These are phyloP conservation scores for Eucalyptus cloeziana DNA, from an alignment of 345 rosid genomes.

Conservation along the genomic window DNA sequence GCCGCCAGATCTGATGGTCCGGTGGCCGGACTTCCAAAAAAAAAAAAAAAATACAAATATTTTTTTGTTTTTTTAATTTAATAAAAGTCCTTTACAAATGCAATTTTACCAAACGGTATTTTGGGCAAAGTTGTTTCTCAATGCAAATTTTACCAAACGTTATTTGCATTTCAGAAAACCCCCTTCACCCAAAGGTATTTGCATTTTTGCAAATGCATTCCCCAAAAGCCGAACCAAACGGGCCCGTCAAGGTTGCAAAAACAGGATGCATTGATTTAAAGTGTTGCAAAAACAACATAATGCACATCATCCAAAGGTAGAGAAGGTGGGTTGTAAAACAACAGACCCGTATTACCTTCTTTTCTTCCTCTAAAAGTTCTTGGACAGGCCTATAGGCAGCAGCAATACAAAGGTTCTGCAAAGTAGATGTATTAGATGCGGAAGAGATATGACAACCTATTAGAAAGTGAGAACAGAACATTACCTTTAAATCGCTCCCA, in stretches of 20 bases:
- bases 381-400: slow-evolving; percentile 98
- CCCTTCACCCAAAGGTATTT: too few relatives aligned
- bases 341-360: slow-evolving; percentile 23
- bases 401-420: slow-evolving; percentile 90
- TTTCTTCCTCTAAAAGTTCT: slow-evolving; percentile 79
- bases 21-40: too few relatives aligned
- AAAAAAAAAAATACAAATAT: too few relatives aligned
- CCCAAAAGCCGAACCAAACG: too few relatives aligned
- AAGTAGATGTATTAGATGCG: background rate
- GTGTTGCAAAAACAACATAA: background rate
- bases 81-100: too few relatives aligned
- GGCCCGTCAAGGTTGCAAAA: background rate
- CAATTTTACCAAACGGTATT: too few relatives aligned
- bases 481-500: slow-evolving; percentile 98
- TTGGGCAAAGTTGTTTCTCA: too few relatives aligned
- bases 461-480: background rate
- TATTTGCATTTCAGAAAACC: too few relatives aligned
- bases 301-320: background rate
- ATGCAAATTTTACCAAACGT: too few relatives aligned
- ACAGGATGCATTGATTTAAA: background rate
- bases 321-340: background rate
- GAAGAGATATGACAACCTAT: background rate
- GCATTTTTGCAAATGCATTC: too few relatives aligned
- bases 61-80: too few relatives aligned
- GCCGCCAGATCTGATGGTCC: too few relatives aligned